These are phyloP conservation scores for Corylus heterophylla DNA, from an alignment of 306 rosid species.

Conservation along the genomic window DNA sequence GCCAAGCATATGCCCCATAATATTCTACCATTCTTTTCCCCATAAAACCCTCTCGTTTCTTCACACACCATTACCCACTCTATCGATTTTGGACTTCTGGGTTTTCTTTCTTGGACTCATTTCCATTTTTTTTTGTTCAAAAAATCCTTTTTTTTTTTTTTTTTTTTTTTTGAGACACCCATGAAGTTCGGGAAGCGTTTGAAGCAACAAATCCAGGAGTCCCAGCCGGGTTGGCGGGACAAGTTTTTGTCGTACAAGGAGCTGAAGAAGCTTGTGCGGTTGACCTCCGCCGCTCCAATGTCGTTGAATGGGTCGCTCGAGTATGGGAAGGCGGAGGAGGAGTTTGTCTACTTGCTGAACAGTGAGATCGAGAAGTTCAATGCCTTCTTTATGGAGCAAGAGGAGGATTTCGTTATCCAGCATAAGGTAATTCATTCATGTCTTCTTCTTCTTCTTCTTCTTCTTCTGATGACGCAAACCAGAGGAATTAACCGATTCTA, in stretches of 20 bases:
- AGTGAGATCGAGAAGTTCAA: slow-evolving; percentile 89
- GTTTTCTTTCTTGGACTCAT: not conserved
- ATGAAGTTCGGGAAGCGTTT: slow-evolving; percentile 90
- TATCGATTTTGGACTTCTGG: not conserved
- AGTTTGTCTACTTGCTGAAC: slow-evolving; percentile 68
- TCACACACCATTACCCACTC: slow-evolving; percentile 6
- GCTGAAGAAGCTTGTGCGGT: slow-evolving; percentile 66
- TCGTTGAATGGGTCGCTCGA: slow-evolving; percentile 33
- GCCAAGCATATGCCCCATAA: slow-evolving; percentile 78
- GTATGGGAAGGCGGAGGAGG: slow-evolving; percentile 50
- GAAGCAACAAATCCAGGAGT: slow-evolving; percentile 68
- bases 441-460: not conserved
- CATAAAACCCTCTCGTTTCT: slow-evolving; percentile 30
- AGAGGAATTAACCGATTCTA: too few relatives aligned
- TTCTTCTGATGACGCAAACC: not conserved
- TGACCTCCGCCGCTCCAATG: slow-evolving; percentile 41
- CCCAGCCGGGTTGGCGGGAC: slow-evolving; percentile 78
- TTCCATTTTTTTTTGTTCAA: too few relatives aligned
- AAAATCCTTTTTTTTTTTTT: not conserved
- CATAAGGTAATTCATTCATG: slow-evolving; percentile 48
- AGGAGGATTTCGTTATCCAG: slow-evolving; percentile 79
- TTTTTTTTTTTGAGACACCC: not conserved
- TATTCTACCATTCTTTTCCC: slow-evolving; percentile 54
- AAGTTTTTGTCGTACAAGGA: slow-evolving; percentile 82
- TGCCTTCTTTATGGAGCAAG: slow-evolving; percentile 72